Evolutionary conservation across 2,329 filamentous ascomycete genomes (phyloP).

Genomic region (Ceratocystis smalleyi): DNA sequence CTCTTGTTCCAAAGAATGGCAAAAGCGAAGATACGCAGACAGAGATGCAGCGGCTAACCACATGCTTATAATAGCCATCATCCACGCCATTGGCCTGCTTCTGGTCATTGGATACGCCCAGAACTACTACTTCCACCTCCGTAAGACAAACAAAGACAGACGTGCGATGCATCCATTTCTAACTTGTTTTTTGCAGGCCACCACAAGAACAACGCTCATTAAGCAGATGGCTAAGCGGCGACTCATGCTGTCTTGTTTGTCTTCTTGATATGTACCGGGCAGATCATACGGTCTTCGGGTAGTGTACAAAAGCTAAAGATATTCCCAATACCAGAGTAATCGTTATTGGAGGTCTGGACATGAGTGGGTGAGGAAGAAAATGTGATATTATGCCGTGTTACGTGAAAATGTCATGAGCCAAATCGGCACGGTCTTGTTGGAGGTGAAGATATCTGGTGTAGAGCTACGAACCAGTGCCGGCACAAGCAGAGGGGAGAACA

Average conservation of each 20-base stretch:
- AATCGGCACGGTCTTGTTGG: too few relatives aligned
- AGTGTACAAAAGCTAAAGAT: slow-evolving; percentile 17
- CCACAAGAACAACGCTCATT: slow-evolving; percentile 99
- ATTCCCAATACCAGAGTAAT: slow-evolving; percentile 2
- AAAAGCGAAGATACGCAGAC: neutral
- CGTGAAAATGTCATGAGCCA: too few relatives aligned
- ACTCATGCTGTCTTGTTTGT: neutral
- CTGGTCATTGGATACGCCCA: slow-evolving; percentile 80
- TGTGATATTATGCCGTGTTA: neutral
- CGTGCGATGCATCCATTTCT: slow-evolving; percentile 1
- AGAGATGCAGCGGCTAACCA: too few relatives aligned
- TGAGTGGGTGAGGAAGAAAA: neutral
- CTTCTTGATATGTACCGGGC: slow-evolving; percentile 10
- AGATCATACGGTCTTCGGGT: slow-evolving; percentile 11
- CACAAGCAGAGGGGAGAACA: too few relatives aligned
- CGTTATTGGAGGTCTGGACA: neutral
- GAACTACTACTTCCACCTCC: slow-evolving; percentile 99
- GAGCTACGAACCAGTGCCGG: too few relatives aligned
- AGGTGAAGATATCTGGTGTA: too few relatives aligned
- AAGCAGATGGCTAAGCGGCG: slow-evolving; percentile 26
- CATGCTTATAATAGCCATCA: slow-evolving; percentile 49
- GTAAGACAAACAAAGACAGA: slow-evolving; percentile 38
- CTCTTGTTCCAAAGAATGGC: slow-evolving; percentile 25
- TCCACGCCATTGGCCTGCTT: slow-evolving; percentile 69
- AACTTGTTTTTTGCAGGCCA: slow-evolving; percentile 48